Percentiles rank a stretch among this genome's conserved stretches.
These are phyloP conservation scores for Ophiocordyceps camponoti-saundersi DNA, from an alignment of 2,329 filamentous ascomycete genomes.

Conservation along the genomic window DNA sequence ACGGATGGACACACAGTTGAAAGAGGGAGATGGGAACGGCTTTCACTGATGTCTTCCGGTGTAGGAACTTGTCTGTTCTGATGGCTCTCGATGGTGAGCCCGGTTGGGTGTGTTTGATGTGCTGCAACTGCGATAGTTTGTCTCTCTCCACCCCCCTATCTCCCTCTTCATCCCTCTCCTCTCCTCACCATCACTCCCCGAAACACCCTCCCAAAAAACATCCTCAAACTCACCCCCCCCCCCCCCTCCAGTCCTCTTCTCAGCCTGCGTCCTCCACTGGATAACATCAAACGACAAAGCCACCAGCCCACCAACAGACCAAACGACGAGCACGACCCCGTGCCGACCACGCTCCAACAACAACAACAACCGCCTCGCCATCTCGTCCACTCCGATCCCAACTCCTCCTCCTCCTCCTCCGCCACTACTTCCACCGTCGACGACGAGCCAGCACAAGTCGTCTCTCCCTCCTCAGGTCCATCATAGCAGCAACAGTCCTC, in stretches of 20 bases:
- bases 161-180: background rate
- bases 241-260: slow-evolving; percentile 34
- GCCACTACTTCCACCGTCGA: no score
- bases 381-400: background rate
- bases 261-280: slow-evolving; percentile 44
- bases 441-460: no score
- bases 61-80: slow-evolving; percentile 40
- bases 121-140: slow-evolving; percentile 43
- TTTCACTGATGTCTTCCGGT: background rate
- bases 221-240: no score
- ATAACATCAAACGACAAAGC: slow-evolving; percentile 28
- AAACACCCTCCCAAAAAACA: no score
- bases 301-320: background rate
- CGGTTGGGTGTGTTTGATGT: slow-evolving; percentile 48
- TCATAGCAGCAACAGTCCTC: background rate
- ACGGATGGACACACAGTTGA: no score
- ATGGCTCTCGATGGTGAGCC: slow-evolving; percentile 43
- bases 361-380: no score
- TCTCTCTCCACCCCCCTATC: slow-evolving; percentile 1
- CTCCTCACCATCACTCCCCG: no score
- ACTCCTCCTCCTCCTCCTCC: no score
- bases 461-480: no score
- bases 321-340: slow-evolving; percentile 3
- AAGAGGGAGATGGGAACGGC: no score
- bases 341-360: background rate